Evolutionary conservation across 768 basidiomycete genomes (phyloP), one percentile per base, ranked within the genome.

Genomic region (Panaeolus cyanescens): DNA sequence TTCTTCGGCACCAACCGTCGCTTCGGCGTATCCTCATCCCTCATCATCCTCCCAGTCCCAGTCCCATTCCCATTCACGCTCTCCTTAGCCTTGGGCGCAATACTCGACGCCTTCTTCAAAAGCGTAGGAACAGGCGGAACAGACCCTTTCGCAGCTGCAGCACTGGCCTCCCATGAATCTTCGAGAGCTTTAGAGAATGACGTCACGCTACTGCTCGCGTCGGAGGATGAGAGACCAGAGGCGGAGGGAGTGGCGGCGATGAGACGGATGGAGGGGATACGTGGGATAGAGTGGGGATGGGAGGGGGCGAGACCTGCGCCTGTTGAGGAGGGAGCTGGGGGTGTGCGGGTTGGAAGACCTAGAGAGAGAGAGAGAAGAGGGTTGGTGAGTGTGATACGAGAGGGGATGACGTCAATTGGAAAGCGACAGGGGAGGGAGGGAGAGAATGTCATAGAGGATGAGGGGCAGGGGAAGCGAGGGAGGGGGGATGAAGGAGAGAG

Each of bases 1-100:
- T 90, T 91, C 75, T 90, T 92, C 15, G 88, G 90, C 9, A 90
- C 86, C 61, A 92, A 82, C 19, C 82, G 81, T 59, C 78, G 82
- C 25, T 68, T 68, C 61, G 68, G 63, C 0, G 65, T 64, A n/a
- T 72, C 70, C 22, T 65, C 64, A 19, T 71, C 67, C n/a, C n/a
- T n/a, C n/a, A n/a, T n/a, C n/a, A n/a, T n/a, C n/a, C n/a, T n/a
- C n/a, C n/a, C n/a, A n/a, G n/a, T n/a, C n/a, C n/a, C n/a, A n/a
- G n/a, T n/a, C n/a, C n/a, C n/a, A n/a, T n/a, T n/a, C n/a, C n/a
- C n/a, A n/a, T n/a, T n/a, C 1, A 30, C 25, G 4, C 6, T 34
- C 33, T 28, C 22, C 25, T 50, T 50, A 22, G 68, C 31, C 55
- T 69, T 77, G 4, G 75, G 76, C 22, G 72, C 69, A 28, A 80